A percentile compares a stretch with the other conserved stretches of the same genome.
Conservation (phyloP, 208 protist species). For the Trypanosoma rangeli region DNA sequence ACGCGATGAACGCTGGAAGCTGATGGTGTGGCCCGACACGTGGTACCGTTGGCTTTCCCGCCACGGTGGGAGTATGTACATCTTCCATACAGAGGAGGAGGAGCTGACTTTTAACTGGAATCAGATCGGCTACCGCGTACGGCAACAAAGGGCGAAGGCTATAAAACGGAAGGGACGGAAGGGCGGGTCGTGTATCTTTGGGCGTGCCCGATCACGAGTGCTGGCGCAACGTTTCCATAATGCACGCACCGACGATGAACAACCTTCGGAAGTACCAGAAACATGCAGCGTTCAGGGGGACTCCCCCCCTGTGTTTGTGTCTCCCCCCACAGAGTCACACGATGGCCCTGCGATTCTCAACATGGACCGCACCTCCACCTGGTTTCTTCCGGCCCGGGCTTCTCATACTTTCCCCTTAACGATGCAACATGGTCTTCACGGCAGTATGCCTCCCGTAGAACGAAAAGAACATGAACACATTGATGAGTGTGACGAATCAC, state of each 20-base stretch:
- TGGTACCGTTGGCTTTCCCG: conserved; percentile 85
- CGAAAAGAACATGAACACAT: not conserved
- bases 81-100: conserved; percentile 77
- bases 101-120: conserved; percentile 72
- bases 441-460: not conserved
- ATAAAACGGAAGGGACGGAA: not conserved
- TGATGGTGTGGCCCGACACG: conserved; percentile 82
- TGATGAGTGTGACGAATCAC: not conserved
- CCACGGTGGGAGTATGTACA: conserved; percentile 90
- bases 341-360: conserved; percentile 12
- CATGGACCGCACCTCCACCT: conserved; percentile 29
- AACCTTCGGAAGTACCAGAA: not conserved
- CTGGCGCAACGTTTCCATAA: not conserved
- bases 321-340: not conserved
- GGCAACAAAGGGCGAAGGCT: conserved; percentile 52
- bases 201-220: not conserved
- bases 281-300: not conserved
- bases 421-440: not conserved
- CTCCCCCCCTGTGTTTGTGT: not conserved
- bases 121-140: conserved; percentile 67
- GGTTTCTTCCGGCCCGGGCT: conserved; percentile 8
- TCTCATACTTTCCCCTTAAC: not conserved
- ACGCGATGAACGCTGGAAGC: conserved; percentile 76
- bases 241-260: not conserved
- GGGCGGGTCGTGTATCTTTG: not conserved